Evolutionary conservation across 2,329 filamentous ascomycete species (phyloP), one percentile per base, ranked within the genome.

Genomic region (Aureobasidium melanogenum): DNA sequence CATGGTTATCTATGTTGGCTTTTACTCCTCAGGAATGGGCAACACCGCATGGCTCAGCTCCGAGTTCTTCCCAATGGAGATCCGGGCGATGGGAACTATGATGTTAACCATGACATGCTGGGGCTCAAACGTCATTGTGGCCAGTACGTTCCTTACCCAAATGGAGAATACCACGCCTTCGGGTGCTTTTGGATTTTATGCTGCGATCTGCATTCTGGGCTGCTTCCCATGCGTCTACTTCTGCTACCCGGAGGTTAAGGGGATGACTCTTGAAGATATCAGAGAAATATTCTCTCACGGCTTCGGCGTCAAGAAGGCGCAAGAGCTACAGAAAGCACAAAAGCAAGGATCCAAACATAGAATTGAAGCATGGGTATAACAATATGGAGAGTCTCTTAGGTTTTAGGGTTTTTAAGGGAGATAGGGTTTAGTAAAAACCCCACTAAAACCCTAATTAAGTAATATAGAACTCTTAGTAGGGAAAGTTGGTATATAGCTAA

Each of bases 1-100:
- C n/a, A 77, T 80, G 15, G 73, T 80, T 8, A 64, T 74, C 39
- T 76, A 76, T 62, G 74, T 76, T 28, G 72, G 67, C 6, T 73
- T 47, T 8, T 47, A 47, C 8, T 30, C 26, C 26, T 30, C 26
- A 1, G 26, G 26, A 3, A 30, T 5, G n/a, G 72, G 71, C 1
- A 72, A 71, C 41, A 68, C 72, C 5, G 69, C 71, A 0, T 75
- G 73, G 73, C 71, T 74, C 41, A 68, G 68, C 17, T 73, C 71
- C 14, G 72, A 75, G 51, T 65, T 74, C 36, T 69, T 74, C 32
- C 73, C 73, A 0, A 69, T 71, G 62, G 73, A 75, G 59, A 70
- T 74, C 4, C 66, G 73, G 3, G 72, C 72, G 3, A 66, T 74
- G 48, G 73, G 72, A 4, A 74, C 73, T 5, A 75, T 74, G 47